Conservation (phyloP, 805 yeast genomes). For the Jamesozyma spencerorum region DNA sequence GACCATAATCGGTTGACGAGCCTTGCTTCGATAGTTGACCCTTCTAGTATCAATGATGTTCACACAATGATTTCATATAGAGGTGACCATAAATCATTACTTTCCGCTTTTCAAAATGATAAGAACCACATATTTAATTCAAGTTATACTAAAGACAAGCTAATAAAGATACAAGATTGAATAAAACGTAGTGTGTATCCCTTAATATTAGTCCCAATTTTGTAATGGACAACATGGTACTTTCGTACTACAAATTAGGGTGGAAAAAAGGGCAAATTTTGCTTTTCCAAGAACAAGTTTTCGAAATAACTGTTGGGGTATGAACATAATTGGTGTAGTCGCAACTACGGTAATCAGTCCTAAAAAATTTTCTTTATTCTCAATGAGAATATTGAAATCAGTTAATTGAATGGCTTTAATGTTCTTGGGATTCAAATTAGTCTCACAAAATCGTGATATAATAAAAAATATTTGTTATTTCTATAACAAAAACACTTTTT, state of each 20-base stretch:
- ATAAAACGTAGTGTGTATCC: slow-evolving; percentile 14
- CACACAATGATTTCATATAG: no score
- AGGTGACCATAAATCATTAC: no score
- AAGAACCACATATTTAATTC: no score
- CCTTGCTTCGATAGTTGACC: no score
- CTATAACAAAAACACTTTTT: no score
- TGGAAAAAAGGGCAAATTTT: slow-evolving; percentile 27
- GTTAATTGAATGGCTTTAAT: slow-evolving; percentile 24
- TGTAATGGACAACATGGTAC: slow-evolving; percentile 11
- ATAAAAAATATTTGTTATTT: no score
- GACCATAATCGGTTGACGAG: no score
- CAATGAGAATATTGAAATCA: slow-evolving; percentile 1
- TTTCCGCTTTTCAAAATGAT: no score
- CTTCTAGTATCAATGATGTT: no score
- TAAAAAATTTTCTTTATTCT: slow-evolving; percentile 6
- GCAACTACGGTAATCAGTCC: slow-evolving; percentile 28
- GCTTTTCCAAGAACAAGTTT: slow-evolving; percentile 31
- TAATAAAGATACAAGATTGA: neutral
- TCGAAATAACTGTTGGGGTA: slow-evolving; percentile 23
- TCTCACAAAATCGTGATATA: no score
- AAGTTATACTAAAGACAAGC: no score
- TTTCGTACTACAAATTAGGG: slow-evolving; percentile 24
- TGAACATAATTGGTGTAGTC: slow-evolving; percentile 26
- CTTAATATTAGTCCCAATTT: slow-evolving; percentile 29
- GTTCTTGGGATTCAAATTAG: slow-evolving; percentile 15